Conservation (phyloP, 139 green algal genomes). For the Picochlorum costavermella region DNA sequence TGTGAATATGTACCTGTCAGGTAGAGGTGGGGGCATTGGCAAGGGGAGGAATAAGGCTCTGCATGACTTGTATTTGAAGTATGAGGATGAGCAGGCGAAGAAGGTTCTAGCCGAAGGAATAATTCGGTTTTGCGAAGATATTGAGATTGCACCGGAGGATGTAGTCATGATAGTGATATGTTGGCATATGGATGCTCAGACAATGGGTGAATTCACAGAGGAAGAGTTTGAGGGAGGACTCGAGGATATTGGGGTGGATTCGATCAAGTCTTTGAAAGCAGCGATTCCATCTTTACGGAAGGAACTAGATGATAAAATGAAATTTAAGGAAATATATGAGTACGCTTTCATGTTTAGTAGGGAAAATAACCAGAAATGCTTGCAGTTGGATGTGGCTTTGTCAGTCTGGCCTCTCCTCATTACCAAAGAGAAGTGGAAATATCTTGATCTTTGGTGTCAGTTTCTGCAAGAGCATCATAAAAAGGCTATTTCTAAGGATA, state of each 20-base stretch:
- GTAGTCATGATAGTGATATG: constrained; percentile 82
- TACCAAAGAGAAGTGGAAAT: constrained; percentile 31
- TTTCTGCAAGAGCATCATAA: constrained; percentile 77
- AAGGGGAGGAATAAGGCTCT: constrained; percentile 4
- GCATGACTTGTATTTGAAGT: neutral
- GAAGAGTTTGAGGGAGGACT: constrained; percentile 68
- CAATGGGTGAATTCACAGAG: constrained; percentile 81
- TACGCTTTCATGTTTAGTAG: constrained; percentile 73
- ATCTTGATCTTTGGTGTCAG: constrained; percentile 67
- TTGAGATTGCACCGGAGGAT: constrained; percentile 71
- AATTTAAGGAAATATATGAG: constrained; percentile 68
- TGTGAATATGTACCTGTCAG: constrained; percentile 44
- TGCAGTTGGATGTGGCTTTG: constrained; percentile 84
- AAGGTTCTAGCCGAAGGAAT: constrained; percentile 63
- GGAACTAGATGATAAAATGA: constrained; percentile 46
- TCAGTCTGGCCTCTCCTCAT: constrained; percentile 89
- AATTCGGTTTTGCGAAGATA: constrained; percentile 60
- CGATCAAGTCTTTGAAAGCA: constrained; percentile 53
- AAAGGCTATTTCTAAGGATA: constrained; percentile 72
- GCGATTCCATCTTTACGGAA: constrained; percentile 55
- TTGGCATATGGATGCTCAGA: constrained; percentile 26
- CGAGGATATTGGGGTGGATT: constrained; percentile 50
- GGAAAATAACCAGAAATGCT: constrained; percentile 90
- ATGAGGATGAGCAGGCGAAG: constrained; percentile 9
- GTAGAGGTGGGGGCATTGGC: neutral